Conservation (phyloP, 176 grass and related monocot species). For the Eremochloa ophiuroides region DNA sequence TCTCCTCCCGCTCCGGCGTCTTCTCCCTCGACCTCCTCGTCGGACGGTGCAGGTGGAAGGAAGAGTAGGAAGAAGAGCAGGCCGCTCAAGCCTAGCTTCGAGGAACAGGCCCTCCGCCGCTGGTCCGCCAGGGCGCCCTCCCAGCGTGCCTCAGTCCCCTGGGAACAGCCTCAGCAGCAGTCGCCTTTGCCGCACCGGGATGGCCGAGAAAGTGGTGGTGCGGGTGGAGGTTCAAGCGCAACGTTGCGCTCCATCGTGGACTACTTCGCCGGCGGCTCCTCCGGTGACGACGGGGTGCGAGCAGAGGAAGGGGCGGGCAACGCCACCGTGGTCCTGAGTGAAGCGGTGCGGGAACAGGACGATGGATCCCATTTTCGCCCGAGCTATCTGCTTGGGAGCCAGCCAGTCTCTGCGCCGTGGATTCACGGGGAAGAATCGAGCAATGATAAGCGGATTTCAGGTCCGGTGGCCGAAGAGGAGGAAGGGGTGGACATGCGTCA, state of each 20-base stretch:
- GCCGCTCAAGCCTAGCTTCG: conserved; percentile 58
- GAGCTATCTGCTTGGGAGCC: conserved; percentile 16
- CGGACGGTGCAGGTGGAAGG: not conserved
- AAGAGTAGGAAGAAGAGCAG: conserved; percentile 47
- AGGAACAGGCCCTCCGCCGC: conserved; percentile 54
- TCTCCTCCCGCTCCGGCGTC: not conserved
- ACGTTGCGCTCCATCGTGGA: conserved; percentile 29
- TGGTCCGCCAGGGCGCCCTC: conserved; percentile 68
- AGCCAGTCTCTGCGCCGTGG: conserved; percentile 39
- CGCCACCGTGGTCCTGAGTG: not conserved
- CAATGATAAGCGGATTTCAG: not conserved
- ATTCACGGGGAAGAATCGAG: conserved; percentile 31
- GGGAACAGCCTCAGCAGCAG: conserved; percentile 46
- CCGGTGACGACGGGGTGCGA: not conserved
- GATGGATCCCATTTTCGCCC: not conserved
- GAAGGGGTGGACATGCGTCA: not conserved
- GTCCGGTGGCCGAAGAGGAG: not conserved
- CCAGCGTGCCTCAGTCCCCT: conserved; percentile 55
- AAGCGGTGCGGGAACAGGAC: not conserved
- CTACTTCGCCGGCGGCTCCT: conserved; percentile 22
- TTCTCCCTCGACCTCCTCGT: conserved; percentile 21
- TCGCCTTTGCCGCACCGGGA: not conserved
- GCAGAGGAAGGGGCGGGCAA: not conserved
- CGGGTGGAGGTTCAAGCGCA: not conserved
- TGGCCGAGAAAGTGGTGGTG: not conserved